phyloP scores from a whole-genome alignment of 306 rosid genomes.

The Mucuna pruriens region DNA sequence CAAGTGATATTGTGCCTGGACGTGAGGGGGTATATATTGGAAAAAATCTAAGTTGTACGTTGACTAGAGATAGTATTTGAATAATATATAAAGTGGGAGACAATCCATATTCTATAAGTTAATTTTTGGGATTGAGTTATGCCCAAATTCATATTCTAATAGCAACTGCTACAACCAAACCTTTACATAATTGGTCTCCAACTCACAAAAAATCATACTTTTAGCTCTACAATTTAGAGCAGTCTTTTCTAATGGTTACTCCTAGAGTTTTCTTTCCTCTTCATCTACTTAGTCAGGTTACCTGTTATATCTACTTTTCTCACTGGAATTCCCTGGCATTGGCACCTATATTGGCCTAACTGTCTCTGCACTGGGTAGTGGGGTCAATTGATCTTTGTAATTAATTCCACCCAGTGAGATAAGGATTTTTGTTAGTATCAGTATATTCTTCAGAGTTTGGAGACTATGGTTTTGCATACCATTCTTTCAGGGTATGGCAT shows the following conservation, averaged over 20 bases:
- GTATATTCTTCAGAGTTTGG: not conserved
- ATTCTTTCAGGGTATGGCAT: not conserved
- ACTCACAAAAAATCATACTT: not conserved
- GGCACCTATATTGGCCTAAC: not conserved
- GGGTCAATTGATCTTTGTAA: not conserved
- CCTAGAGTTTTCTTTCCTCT: not conserved
- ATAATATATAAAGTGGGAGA: too few relatives aligned
- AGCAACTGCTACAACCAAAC: not conserved
- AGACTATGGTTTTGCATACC: not conserved
- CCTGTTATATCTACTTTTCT: not conserved
- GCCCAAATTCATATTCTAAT: too few relatives aligned
- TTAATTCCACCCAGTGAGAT: too few relatives aligned
- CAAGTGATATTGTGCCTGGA: too few relatives aligned
- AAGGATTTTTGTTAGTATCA: not conserved
- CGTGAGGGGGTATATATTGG: too few relatives aligned
- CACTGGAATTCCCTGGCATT: not conserved
- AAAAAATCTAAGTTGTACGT: too few relatives aligned
- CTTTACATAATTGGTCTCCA: not conserved
- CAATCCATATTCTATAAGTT: too few relatives aligned
- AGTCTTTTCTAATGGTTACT: not conserved
- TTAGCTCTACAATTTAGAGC: not conserved
- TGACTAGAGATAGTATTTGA: too few relatives aligned
- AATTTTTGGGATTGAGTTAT: too few relatives aligned
- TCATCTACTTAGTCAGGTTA: not conserved
- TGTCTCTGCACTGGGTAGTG: not conserved